Conservation (phyloP, 306 rosid species). For the Urtica urens region DNA sequence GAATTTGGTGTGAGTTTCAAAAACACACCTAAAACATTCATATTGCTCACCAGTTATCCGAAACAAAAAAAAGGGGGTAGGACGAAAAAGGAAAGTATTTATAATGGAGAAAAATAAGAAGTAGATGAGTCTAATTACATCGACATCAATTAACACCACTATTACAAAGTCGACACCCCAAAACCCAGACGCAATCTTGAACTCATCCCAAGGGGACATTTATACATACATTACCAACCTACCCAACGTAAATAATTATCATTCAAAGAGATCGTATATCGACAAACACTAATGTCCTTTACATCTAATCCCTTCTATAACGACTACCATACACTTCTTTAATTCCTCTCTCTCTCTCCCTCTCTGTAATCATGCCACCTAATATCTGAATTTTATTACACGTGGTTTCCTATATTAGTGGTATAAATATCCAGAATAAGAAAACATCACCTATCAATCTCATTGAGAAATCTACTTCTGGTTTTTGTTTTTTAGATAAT, state of each 20-base stretch:
- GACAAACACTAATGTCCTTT: no score
- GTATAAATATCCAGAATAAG: no score
- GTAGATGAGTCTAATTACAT: conserved; percentile 4
- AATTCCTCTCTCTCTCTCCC: background rate
- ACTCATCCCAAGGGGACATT: background rate
- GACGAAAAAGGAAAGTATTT: background rate
- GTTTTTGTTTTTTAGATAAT: no score
- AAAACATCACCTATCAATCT: no score
- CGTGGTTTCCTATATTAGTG: no score
- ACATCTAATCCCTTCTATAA: no score
- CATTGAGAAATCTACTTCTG: no score
- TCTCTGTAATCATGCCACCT: background rate
- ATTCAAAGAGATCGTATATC: background rate
- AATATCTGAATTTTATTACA: no score
- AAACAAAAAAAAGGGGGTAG: background rate
- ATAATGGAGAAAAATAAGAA: background rate
- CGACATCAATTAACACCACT: conserved; percentile 7
- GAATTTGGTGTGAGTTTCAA: no score
- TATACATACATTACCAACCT: background rate
- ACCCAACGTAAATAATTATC: background rate
- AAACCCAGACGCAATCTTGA: background rate
- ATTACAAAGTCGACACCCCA: background rate
- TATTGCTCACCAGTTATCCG: no score
- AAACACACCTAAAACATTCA: no score
- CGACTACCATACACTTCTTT: no score